Evolutionary conservation across 2,329 filamentous ascomycete genomes (phyloP).

Genomic region (Dothistroma pini): DNA sequence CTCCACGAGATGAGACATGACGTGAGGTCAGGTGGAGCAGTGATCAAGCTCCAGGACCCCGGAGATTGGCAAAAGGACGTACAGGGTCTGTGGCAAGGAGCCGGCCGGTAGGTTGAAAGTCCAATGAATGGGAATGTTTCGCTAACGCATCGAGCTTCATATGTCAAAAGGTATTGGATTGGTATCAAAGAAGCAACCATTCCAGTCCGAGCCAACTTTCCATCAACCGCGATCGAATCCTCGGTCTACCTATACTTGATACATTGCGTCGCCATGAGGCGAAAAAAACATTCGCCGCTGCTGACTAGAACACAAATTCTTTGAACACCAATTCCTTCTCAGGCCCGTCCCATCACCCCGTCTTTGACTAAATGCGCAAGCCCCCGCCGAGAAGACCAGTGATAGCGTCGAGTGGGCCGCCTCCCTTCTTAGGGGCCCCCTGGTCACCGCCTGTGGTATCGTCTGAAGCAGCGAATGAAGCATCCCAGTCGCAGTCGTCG

Average conservation of each 20-base stretch:
- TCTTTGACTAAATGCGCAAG: not conserved
- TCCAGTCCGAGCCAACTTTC: not conserved
- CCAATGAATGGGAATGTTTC: too few species aligned
- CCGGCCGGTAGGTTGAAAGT: too few species aligned
- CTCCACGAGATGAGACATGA: not conserved
- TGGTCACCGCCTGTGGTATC: too few species aligned
- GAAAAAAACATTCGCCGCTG: not conserved
- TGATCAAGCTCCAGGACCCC: not conserved
- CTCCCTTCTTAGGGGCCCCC: too few species aligned
- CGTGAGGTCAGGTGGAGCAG: not conserved
- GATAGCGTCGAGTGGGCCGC: too few species aligned
- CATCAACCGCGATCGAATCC: not conserved
- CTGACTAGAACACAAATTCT: not conserved
- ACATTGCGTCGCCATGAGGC: not conserved
- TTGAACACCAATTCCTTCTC: not conserved
- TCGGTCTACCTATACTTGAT: not conserved
- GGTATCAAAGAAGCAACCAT: too few species aligned
- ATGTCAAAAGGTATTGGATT: too few species aligned
- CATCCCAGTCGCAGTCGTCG: too few species aligned
- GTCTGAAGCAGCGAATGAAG: too few species aligned
- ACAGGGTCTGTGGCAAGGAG: too few species aligned
- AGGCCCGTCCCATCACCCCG: not conserved
- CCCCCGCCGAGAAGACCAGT: not conserved
- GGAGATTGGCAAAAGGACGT: not conserved
- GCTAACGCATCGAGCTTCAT: too few species aligned